These are phyloP conservation scores for Kwoniella dejecticola DNA, from an alignment of 768 basidiomycete genomes.

Conservation along the genomic window DNA sequence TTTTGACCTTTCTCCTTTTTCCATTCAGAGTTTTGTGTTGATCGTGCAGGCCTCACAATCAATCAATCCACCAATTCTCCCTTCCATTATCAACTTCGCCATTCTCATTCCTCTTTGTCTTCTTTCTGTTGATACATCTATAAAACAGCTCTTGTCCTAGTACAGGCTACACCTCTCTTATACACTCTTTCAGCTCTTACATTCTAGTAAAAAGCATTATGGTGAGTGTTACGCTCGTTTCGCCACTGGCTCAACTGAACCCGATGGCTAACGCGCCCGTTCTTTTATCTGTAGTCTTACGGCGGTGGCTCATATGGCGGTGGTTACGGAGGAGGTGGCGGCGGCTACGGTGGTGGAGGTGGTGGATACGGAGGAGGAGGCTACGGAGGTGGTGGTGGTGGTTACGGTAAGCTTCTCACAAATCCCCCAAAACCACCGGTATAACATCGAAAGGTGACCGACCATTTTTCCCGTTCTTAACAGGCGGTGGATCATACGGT, in stretches of 20 bases:
- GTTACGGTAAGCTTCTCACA: conserved; percentile 27
- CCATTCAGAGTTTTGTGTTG: conserved; percentile 8
- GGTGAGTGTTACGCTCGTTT: conserved; percentile 4
- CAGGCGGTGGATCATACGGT: conserved; percentile 58
- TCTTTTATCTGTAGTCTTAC: conserved; percentile 28
- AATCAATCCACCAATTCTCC: background rate
- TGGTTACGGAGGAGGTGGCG: conserved; percentile 33
- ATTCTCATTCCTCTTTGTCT: conserved; percentile 9
- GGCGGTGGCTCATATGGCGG: conserved; percentile 21
- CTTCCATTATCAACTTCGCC: background rate
- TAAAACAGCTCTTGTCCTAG: background rate
- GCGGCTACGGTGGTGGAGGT: conserved; percentile 43
- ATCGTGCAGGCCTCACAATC: background rate
- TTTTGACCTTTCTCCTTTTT: conserved; percentile 3
- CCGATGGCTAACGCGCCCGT: conserved; percentile 9
- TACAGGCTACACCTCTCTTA: background rate
- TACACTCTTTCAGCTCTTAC: conserved; percentile 4
- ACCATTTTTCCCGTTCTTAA: conserved; percentile 10
- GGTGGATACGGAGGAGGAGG: conserved; percentile 41
- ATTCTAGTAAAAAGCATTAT: conserved; percentile 2
- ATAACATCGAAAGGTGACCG: conserved; percentile 6
- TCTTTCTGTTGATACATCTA: background rate
- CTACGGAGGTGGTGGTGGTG: conserved; percentile 56
- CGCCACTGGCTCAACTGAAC: conserved; percentile 17
- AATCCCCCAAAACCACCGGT: background rate